A percentile compares a stretch with the other conserved stretches of the same genome.
Evolutionary conservation across 2,329 filamentous ascomycete species (phyloP).

Genomic region (Fusarium incarnatum): DNA sequence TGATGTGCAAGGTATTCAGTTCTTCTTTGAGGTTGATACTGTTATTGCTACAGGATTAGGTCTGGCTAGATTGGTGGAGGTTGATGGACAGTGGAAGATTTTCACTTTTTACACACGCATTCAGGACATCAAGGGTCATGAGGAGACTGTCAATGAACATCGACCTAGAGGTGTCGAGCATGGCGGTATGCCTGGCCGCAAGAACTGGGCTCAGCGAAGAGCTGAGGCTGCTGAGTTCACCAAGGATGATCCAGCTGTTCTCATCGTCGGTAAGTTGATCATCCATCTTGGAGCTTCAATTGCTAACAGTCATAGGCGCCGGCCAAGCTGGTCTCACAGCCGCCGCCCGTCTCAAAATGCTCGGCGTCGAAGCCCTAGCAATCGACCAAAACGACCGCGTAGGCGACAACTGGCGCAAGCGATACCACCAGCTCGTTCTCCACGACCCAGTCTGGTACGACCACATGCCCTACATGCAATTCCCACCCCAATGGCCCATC

Average conservation of each 20-base stretch:
- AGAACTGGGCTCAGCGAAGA: slow-evolving; percentile 71
- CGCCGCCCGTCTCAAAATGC: slow-evolving; percentile 69
- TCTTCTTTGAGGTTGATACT: slow-evolving; percentile 67
- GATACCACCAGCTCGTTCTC: slow-evolving; percentile 74
- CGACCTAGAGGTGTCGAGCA: slow-evolving; percentile 69
- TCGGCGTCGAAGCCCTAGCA: slow-evolving; percentile 66
- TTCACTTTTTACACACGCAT: slow-evolving; percentile 73
- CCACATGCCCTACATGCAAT: slow-evolving; percentile 72
- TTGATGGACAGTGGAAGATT: slow-evolving; percentile 66
- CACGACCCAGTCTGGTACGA: slow-evolving; percentile 75
- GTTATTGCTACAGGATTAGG: slow-evolving; percentile 67
- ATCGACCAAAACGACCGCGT: slow-evolving; percentile 68
- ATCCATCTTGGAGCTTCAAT: fast-evolving
- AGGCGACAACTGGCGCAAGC: slow-evolving; percentile 72
- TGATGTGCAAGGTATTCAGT: slow-evolving; percentile 64
- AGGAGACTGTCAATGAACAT: slow-evolving; percentile 60
- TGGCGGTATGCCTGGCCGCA: slow-evolving; percentile 61
- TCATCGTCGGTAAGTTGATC: slow-evolving; percentile 67
- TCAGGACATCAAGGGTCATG: slow-evolving; percentile 63
- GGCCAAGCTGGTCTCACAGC: slow-evolving; percentile 70
- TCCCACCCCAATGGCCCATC: slow-evolving; percentile 74
- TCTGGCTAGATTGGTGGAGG: slow-evolving; percentile 62
- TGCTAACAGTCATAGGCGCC: slow-evolving; percentile 56
- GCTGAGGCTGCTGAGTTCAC: slow-evolving; percentile 60
- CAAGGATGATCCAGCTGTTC: slow-evolving; percentile 64